phyloP scores from a whole-genome alignment of 2,329 filamentous ascomycete genomes.

The Lomentospora prolificans region DNA sequence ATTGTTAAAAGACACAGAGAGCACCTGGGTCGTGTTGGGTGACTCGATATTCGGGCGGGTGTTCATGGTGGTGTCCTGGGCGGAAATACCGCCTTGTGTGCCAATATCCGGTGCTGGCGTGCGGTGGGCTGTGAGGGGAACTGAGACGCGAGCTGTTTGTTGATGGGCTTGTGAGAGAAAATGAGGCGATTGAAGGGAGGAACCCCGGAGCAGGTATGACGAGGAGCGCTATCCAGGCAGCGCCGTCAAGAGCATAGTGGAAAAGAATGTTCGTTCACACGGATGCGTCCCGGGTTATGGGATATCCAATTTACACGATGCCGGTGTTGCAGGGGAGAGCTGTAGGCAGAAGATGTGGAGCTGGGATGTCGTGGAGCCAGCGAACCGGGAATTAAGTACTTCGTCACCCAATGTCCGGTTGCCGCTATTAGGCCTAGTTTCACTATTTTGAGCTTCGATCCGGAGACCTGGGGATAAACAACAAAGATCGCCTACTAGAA shows the following conservation, averaged over 20 bases:
- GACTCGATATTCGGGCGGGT: slow-evolving; percentile 78
- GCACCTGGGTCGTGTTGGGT: slow-evolving; percentile 60
- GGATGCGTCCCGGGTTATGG: background rate
- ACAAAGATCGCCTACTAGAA: background rate
- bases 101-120: background rate
- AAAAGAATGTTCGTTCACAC: background rate
- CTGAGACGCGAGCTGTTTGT: background rate
- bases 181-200: background rate
- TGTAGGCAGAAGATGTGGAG: background rate
- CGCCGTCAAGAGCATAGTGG: background rate
- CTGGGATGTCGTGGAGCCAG: background rate
- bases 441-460: background rate
- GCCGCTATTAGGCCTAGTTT: too few relatives aligned
- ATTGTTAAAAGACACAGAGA: slow-evolving; percentile 79
- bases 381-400: background rate
- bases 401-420: background rate
- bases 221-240: slow-evolving; percentile 1
- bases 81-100: background rate
- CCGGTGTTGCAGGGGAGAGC: background rate
- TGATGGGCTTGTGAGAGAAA: background rate
- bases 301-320: background rate
- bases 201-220: too few relatives aligned
- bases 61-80: slow-evolving; percentile 55
- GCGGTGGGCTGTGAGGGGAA: background rate
- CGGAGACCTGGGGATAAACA: background rate